phyloP scores from a whole-genome alignment of 2,329 filamentous ascomycete species.

The Diaporthe capsici region DNA sequence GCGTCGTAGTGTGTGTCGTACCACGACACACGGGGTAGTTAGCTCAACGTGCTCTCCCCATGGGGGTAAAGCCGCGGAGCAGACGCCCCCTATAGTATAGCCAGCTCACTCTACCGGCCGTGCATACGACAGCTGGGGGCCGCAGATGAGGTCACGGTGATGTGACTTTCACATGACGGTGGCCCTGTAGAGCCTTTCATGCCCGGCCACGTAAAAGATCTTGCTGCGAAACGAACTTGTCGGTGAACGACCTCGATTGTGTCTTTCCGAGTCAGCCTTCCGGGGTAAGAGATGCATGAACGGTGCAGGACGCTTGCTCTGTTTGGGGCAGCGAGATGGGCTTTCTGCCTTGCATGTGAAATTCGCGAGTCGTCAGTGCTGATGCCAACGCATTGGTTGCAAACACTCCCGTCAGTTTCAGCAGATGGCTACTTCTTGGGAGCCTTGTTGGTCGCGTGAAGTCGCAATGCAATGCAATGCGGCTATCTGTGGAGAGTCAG shows the following conservation, averaged over 20 bases:
- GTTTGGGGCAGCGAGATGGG: not conserved
- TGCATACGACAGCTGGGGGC: not conserved
- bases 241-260: slow-evolving; percentile 23
- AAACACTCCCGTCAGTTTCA: slow-evolving; percentile 20
- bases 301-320: slow-evolving; percentile 15
- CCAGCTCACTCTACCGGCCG: slow-evolving; percentile 13
- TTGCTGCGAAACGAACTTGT: slow-evolving; percentile 10
- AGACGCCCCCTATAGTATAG: slow-evolving; percentile 15
- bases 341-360: slow-evolving; percentile 9
- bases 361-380: slow-evolving; percentile 3
- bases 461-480: slow-evolving; percentile 16
- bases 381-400: slow-evolving; percentile 4
- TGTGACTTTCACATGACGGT: slow-evolving; percentile 26
- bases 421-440: slow-evolving; percentile 1
- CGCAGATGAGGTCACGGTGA: slow-evolving; percentile 22
- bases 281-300: slow-evolving; percentile 19
- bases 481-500: slow-evolving; percentile 30
- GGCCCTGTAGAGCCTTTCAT: slow-evolving; percentile 20
- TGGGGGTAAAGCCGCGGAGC: slow-evolving; percentile 15
- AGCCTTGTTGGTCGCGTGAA: slow-evolving; percentile 30
- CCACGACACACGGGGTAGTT: slow-evolving; percentile 9
- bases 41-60: slow-evolving; percentile 8
- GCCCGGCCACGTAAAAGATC: slow-evolving; percentile 28
- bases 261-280: slow-evolving; percentile 24
- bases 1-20: not conserved